These are phyloP conservation scores for Botrytis hyacinthi DNA, from an alignment of 2,329 filamentous ascomycete genomes.

Conservation along the genomic window DNA sequence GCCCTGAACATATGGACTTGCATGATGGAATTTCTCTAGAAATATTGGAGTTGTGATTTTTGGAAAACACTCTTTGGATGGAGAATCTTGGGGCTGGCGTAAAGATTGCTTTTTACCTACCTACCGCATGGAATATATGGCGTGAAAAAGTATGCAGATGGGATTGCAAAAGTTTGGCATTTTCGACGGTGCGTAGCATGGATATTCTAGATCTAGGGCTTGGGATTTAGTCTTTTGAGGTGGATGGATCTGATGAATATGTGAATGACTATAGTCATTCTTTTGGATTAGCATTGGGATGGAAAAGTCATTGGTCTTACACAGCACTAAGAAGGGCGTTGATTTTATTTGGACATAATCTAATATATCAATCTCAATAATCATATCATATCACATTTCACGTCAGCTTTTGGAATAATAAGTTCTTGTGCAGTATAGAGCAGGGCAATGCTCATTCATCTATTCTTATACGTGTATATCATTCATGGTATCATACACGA, in stretches of 20 bases:
- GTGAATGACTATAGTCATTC: not conserved
- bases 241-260: not conserved
- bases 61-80: not conserved
- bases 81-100: not conserved
- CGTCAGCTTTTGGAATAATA: not conserved
- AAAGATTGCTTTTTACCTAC: not conserved
- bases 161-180: not conserved
- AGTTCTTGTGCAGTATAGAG: not conserved
- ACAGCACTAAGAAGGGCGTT: not conserved
- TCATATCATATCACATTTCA: not conserved
- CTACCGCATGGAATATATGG: not conserved
- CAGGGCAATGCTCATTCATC: not conserved
- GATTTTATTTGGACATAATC: not conserved
- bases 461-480: not conserved
- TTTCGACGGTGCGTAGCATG: not conserved
- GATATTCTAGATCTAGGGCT: not conserved
- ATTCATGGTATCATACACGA: not conserved
- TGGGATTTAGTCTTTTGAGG: not conserved
- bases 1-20: not conserved
- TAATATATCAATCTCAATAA: not conserved
- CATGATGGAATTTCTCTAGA: not conserved
- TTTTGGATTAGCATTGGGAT: not conserved
- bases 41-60: not conserved
- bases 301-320: not conserved
- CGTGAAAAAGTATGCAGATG: not conserved